Percentiles rank a stretch among this genome's conserved stretches.
phyloP scores from a whole-genome alignment of 2,329 filamentous ascomycete species.

The Exophiala xenobiotica region DNA sequence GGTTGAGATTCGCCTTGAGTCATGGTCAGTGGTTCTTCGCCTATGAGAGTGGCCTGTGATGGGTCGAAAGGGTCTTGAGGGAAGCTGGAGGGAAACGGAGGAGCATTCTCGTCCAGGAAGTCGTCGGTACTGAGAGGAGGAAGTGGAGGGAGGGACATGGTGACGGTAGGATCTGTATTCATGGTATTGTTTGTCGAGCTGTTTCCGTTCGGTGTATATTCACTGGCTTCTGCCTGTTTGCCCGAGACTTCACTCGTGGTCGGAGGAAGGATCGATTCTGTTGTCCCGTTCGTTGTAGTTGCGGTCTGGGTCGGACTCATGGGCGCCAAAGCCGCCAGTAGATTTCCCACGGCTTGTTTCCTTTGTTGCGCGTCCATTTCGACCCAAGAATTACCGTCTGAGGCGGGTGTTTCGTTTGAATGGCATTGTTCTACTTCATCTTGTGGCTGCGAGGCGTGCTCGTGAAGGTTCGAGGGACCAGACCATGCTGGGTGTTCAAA shows the following conservation, averaged over 20 bases:
- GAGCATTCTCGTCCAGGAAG: conserved; percentile 10
- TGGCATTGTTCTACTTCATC: conserved; percentile 14
- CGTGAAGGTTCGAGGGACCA: conserved; percentile 19
- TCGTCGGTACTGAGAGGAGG: conserved; percentile 14
- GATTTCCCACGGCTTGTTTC: conserved; percentile 23
- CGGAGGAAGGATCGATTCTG: background rate
- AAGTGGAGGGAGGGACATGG: conserved; percentile 17
- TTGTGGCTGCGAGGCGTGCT: conserved; percentile 11
- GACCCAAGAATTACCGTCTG: conserved; percentile 13
- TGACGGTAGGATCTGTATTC: conserved; percentile 5
- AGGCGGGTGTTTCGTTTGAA: no score
- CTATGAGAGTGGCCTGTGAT: background rate
- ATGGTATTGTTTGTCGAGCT: conserved; percentile 4
- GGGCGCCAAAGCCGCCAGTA: conserved; percentile 24
- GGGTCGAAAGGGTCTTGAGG: conserved; percentile 7
- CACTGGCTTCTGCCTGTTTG: conserved; percentile 3
- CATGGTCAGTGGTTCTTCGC: background rate
- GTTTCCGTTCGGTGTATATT: background rate
- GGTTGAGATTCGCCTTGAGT: conserved; percentile 13
- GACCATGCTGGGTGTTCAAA: conserved; percentile 23
- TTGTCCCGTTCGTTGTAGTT: conserved; percentile 5
- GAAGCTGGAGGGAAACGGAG: conserved; percentile 9
- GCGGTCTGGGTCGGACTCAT: conserved; percentile 16
- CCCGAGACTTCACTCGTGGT: background rate
- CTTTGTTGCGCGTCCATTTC: conserved; percentile 21